phyloP scores from a whole-genome alignment of 2,329 filamentous ascomycete species.

The Elsinoe batatas region DNA sequence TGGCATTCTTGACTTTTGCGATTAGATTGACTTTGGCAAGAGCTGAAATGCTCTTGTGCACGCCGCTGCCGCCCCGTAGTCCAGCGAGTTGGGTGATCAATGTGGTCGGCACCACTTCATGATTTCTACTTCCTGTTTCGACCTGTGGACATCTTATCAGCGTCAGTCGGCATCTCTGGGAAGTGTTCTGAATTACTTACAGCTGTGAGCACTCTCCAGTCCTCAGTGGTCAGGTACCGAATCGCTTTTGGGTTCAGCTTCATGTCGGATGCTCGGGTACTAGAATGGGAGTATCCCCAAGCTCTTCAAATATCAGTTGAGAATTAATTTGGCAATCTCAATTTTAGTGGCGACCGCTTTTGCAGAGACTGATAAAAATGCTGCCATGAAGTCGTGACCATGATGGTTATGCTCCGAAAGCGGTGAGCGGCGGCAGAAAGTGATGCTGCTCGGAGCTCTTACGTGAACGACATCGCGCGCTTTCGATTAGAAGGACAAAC shows the following conservation, averaged over 20 bases:
- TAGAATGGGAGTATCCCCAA: no score
- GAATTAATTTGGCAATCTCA: no score
- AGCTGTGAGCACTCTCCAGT: conserved; percentile 90
- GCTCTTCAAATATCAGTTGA: no score
- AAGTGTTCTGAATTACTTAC: conserved; percentile 43
- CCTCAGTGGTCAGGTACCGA: conserved; percentile 82
- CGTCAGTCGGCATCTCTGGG: background rate
- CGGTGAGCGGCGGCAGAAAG: conserved; percentile 14
- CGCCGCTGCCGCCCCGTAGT: conserved; percentile 62
- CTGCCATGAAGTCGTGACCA: background rate
- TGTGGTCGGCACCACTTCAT: conserved; percentile 88
- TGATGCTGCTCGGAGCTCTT: conserved; percentile 6
- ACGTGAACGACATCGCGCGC: conserved; percentile 9
- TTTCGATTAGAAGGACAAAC: background rate
- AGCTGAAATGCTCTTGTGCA: conserved; percentile 77
- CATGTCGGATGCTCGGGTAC: conserved; percentile 45
- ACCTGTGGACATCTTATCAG: conserved; percentile 47
- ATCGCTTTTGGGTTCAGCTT: conserved; percentile 90
- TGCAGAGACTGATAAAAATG: background rate
- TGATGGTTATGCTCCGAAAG: conserved; percentile 13
- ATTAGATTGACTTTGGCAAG: conserved; percentile 90
- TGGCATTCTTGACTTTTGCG: conserved; percentile 85
- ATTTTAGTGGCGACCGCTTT: background rate
- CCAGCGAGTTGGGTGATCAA: conserved; percentile 78
- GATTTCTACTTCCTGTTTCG: conserved; percentile 88